These are phyloP conservation scores for Naegleria lovaniensis DNA, from an alignment of 208 protist species.

Conservation along the genomic window DNA sequence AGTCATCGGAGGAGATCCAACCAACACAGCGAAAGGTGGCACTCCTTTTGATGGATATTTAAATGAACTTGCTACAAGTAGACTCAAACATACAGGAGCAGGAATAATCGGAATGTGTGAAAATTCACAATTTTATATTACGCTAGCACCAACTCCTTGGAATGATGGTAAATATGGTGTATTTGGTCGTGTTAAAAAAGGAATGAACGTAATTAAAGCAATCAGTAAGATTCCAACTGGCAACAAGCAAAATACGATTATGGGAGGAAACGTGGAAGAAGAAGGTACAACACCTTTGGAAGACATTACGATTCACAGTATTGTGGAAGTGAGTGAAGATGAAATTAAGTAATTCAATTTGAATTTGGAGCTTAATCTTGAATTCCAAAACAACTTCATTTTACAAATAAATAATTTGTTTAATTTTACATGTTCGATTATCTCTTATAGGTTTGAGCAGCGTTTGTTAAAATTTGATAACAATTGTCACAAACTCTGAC, in stretches of 20 bases:
- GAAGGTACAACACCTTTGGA: slow-evolving; percentile 33
- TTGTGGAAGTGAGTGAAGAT: not conserved
- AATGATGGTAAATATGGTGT: slow-evolving; percentile 62
- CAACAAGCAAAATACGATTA: no score
- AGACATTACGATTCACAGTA: not conserved
- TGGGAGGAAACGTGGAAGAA: slow-evolving; percentile 34
- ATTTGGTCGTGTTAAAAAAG: slow-evolving; percentile 52
- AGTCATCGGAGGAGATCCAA: slow-evolving; percentile 14
- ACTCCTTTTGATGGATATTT: slow-evolving; percentile 40
- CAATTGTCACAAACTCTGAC: slow-evolving; percentile 22
- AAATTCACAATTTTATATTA: slow-evolving; percentile 51
- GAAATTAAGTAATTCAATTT: no score
- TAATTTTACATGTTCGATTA: not conserved
- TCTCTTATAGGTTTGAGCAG: not conserved
- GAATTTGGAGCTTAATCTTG: no score
- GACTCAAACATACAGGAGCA: slow-evolving; percentile 42
- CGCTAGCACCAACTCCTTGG: not conserved
- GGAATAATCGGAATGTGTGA: slow-evolving; percentile 36
- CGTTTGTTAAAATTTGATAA: slow-evolving; percentile 20
- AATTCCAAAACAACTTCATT: no score
- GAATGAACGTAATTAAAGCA: slow-evolving; percentile 36
- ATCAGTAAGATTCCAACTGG: slow-evolving; percentile 35
- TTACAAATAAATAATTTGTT: not conserved
- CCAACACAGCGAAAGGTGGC: slow-evolving; percentile 43
- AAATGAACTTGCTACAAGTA: slow-evolving; percentile 34